A percentile compares a stretch with the other conserved stretches of the same genome.
phyloP scores from a whole-genome alignment of 768 basidiomycete species.

The Neoboletus brunneissimus region DNA sequence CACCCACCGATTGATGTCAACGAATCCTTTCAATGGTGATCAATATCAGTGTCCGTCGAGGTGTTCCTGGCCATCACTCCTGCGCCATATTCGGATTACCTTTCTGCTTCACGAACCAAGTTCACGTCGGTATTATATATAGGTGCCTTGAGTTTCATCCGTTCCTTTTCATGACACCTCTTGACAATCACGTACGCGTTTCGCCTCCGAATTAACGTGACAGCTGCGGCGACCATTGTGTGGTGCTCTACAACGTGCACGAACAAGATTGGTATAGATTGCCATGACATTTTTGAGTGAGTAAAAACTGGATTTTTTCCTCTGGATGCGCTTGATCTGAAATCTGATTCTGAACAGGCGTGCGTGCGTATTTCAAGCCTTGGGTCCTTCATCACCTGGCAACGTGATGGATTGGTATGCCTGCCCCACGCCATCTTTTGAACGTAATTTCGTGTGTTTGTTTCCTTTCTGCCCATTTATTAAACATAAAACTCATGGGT shows the following conservation, averaged over 20 bases:
- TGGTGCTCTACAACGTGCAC: not conserved
- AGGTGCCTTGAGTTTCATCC: not conserved
- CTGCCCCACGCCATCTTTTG: constrained; percentile 8
- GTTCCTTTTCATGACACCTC: not conserved
- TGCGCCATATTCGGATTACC: not conserved
- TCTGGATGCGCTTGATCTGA: not conserved
- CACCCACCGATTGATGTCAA: not conserved
- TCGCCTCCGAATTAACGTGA: not conserved
- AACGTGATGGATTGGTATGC: constrained; percentile 8
- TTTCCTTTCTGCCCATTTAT: not conserved
- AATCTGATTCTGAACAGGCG: not conserved
- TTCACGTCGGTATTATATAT: not conserved
- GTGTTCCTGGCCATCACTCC: not conserved
- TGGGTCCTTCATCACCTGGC: constrained; percentile 10
- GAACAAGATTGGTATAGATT: not conserved
- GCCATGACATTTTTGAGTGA: not conserved
- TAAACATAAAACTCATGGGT: not conserved
- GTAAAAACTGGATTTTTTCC: not conserved
- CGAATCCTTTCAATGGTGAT: not conserved
- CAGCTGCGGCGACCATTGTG: not conserved
- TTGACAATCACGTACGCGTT: not conserved
- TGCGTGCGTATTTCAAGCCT: not conserved
- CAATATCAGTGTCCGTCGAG: not conserved
- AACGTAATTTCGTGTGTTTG: constrained; percentile 23
- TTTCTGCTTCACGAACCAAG: not conserved